Percentiles rank a stretch among this genome's conserved stretches.
These are phyloP conservation scores for Geotrichum carabidarum DNA, from an alignment of 1,139 yeast species.

Conservation along the genomic window DNA sequence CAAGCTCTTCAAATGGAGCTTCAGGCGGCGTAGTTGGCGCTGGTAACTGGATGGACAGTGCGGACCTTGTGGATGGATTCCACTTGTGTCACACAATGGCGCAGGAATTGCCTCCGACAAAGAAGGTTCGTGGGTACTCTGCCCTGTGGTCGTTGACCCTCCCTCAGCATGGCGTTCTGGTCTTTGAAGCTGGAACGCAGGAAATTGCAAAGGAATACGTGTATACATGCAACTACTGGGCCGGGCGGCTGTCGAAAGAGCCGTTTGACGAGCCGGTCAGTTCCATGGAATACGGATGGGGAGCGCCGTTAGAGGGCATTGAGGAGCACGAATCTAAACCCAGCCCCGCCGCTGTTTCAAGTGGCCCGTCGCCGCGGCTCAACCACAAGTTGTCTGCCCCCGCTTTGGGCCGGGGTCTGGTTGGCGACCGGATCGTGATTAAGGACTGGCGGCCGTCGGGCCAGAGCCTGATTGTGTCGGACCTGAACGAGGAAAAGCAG, in stretches of 20 bases:
- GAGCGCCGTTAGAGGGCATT: constrained; percentile 16
- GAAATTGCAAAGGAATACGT: constrained; percentile 67
- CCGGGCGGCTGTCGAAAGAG: constrained; percentile 72
- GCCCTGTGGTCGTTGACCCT: constrained; percentile 38
- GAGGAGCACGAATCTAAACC: neutral
- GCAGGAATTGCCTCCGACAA: constrained; percentile 32
- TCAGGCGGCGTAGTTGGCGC: constrained; percentile 43
- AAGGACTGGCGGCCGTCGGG: constrained; percentile 36
- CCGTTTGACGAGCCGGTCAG: constrained; percentile 60
- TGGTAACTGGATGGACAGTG: constrained; percentile 55
- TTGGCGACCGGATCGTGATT: constrained; percentile 31
- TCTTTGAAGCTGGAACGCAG: constrained; percentile 50
- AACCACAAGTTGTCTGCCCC: constrained; percentile 5
- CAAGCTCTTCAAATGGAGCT: constrained; percentile 8
- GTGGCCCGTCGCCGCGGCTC: neutral
- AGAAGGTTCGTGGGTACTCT: constrained; percentile 28
- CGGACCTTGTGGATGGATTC: constrained; percentile 31
- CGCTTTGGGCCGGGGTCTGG: constrained; percentile 18
- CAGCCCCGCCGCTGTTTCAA: neutral
- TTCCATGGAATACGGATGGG: constrained; percentile 81
- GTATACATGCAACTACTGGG: constrained; percentile 82
- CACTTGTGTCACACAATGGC: constrained; percentile 33
- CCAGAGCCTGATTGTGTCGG: constrained; percentile 33
- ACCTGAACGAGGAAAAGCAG: constrained; percentile 32
- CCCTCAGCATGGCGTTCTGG: constrained; percentile 35